Base-by-base conservation (phyloP, 1,284 basidiomycete genomes). In the Thelephora terrestris region DNA sequence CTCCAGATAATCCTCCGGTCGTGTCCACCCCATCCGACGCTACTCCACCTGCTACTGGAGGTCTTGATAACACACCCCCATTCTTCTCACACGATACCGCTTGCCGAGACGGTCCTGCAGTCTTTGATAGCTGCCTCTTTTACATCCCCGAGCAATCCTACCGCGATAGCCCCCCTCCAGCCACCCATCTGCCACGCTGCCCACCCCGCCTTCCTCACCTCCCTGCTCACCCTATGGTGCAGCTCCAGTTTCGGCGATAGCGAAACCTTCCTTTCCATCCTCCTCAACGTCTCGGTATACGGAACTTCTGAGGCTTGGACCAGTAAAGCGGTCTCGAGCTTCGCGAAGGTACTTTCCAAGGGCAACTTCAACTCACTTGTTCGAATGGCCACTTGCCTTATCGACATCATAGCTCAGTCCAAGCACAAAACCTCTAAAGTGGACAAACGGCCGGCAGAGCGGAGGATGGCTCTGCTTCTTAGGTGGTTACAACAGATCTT, bases 11-110 rank as follows among this genome's bases (percentile, higher is more conserved):
- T 78, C 20, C 58, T 80, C 23, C 60, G 61, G 23, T 61, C 61
- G 4, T 77, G 73, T 50, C 63, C 67, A 4, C 68, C 62, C 43
- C 62, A 76, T 52, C 67, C 72, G 24, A 71, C 71, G 9, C 65
- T 81, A 12, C 56, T 77, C 24, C 64, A 57, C 17, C 59, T 66
- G 36, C 64, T 82, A 1, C 66, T 81, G 0, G 73, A 78, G 29
- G 60, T 74, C 10, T 66, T 69, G 42, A 57, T 77, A 20, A 23
- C 39, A 12, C 39, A 42, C 5, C 12, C 14, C 10, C n/a, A 20
- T 7, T 56, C 64, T 16, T 66, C 70, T 47, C 54, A 60, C 36
- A 63, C 79, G 9, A 47, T 59, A 5, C 55, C 63, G 10, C 71
- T 79, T 56, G 70, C 75, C n/a, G 58, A 61, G 9, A 59, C 52